Conservation (phyloP, 2,329 filamentous ascomycete species). For the Tolypocladium ovalisporum region DNA sequence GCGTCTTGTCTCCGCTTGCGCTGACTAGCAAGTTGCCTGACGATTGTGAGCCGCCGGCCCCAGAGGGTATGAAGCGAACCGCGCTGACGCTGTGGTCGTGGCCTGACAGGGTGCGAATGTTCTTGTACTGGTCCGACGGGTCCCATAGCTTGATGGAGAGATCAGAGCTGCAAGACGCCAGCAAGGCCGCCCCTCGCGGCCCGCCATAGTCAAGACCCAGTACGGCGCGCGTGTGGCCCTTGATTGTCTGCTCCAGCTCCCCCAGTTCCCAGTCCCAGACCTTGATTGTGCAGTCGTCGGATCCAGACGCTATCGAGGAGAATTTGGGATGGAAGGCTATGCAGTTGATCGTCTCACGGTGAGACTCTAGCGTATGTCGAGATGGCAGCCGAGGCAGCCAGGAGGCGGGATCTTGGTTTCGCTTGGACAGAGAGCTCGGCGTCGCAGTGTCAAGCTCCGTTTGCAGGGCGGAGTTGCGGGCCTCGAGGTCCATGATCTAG, state of each 20-base stretch:
- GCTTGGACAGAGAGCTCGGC: slow-evolving; percentile 60
- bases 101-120: slow-evolving; percentile 80
- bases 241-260: slow-evolving; percentile 80
- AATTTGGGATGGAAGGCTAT: slow-evolving; percentile 90
- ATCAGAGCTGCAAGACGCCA: slow-evolving; percentile 59
- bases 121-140: slow-evolving; percentile 82
- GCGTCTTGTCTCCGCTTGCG: slow-evolving; percentile 71
- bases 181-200: slow-evolving; percentile 62
- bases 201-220: slow-evolving; percentile 86
- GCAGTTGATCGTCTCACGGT: slow-evolving; percentile 71
- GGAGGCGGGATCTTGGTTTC: slow-evolving; percentile 71
- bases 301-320: slow-evolving; percentile 79
- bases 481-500: slow-evolving; percentile 89
- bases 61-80: slow-evolving; percentile 75
- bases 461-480: slow-evolving; percentile 61
- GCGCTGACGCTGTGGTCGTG: slow-evolving; percentile 87
- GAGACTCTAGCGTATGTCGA: slow-evolving; percentile 72
- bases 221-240: slow-evolving; percentile 83
- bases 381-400: slow-evolving; percentile 83
- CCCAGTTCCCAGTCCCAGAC: slow-evolving; percentile 97
- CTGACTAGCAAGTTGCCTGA: slow-evolving; percentile 77
- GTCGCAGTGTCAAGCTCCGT: slow-evolving; percentile 77
- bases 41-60: slow-evolving; percentile 64
- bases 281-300: slow-evolving; percentile 88
- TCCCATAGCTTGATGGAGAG: slow-evolving; percentile 95